Percentiles rank a stretch among this genome's conserved stretches.
These are phyloP conservation scores for Chionographis japonica DNA, from an alignment of 106 monocot species.

Conservation along the genomic window DNA sequence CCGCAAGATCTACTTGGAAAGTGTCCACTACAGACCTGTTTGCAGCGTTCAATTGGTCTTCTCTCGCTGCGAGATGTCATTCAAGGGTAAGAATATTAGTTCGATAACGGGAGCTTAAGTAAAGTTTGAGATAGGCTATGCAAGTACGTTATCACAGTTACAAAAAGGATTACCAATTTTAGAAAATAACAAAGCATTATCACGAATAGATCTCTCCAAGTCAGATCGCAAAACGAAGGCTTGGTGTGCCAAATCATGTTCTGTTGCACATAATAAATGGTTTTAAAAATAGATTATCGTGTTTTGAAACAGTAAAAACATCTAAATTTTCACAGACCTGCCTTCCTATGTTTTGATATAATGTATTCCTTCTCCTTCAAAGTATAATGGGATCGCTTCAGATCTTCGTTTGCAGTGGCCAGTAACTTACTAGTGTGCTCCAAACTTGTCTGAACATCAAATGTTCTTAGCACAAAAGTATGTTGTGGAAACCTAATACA, in stretches of 20 bases:
- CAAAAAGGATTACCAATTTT: slow-evolving; percentile 61
- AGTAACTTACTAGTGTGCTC: slow-evolving; percentile 72
- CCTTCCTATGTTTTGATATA: slow-evolving; percentile 76
- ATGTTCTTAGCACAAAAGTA: not conserved
- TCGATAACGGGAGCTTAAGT: not conserved
- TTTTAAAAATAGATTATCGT: not conserved
- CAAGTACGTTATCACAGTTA: not conserved
- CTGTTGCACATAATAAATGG: slow-evolving; percentile 26
- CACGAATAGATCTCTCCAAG: slow-evolving; percentile 75
- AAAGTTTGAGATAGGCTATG: not conserved
- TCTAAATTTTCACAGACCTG: slow-evolving; percentile 42
- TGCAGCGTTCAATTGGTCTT: slow-evolving; percentile 59
- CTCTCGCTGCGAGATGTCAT: slow-evolving; percentile 51
- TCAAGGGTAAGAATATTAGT: not conserved
- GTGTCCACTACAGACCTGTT: slow-evolving; percentile 68
- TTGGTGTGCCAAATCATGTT: slow-evolving; percentile 84
- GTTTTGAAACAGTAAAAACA: not conserved
- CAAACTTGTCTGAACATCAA: slow-evolving; percentile 55
- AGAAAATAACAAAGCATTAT: slow-evolving; percentile 73
- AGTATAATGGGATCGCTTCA: slow-evolving; percentile 64
- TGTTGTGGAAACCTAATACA: not conserved
- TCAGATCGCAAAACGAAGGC: slow-evolving; percentile 70
- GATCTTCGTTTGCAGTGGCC: slow-evolving; percentile 55
- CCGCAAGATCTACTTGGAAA: slow-evolving; percentile 53
- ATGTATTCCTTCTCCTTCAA: slow-evolving; percentile 82